phyloP scores from a whole-genome alignment of 192 early-diverging fungal genomes.

The Entomortierella chlamydospora region DNA sequence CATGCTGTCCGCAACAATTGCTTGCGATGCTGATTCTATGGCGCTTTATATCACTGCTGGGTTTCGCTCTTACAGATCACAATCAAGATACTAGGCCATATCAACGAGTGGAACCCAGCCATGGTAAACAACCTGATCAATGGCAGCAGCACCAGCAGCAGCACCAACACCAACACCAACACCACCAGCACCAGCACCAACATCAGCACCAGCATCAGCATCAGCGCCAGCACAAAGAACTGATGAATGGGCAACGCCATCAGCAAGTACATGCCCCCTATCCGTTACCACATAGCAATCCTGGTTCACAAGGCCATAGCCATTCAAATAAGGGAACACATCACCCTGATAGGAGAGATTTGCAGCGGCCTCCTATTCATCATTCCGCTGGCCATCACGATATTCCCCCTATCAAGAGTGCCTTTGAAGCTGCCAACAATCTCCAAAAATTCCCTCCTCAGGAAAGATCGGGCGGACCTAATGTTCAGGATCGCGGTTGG shows the following conservation, averaged over 20 bases:
- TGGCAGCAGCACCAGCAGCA: background rate
- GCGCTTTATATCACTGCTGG: background rate
- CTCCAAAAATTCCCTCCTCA: background rate
- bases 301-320: background rate
- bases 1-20: background rate
- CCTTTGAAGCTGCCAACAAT: background rate
- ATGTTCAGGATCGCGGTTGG: background rate
- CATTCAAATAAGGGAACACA: background rate
- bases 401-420: background rate
- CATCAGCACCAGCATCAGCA: background rate
- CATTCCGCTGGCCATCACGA: background rate
- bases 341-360: background rate
- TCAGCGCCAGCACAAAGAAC: background rate
- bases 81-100: background rate
- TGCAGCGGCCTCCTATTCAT: background rate
- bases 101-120: background rate
- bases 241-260: background rate
- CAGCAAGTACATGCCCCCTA: background rate
- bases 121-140: background rate
- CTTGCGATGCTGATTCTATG: background rate
- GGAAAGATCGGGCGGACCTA: too few species aligned
- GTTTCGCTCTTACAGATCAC: background rate
- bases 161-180: too few species aligned
- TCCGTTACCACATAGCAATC: background rate
- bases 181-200: too few species aligned